These are phyloP conservation scores for Hygrophorus pudorinus DNA, from an alignment of 768 basidiomycete genomes.

Conservation along the genomic window DNA sequence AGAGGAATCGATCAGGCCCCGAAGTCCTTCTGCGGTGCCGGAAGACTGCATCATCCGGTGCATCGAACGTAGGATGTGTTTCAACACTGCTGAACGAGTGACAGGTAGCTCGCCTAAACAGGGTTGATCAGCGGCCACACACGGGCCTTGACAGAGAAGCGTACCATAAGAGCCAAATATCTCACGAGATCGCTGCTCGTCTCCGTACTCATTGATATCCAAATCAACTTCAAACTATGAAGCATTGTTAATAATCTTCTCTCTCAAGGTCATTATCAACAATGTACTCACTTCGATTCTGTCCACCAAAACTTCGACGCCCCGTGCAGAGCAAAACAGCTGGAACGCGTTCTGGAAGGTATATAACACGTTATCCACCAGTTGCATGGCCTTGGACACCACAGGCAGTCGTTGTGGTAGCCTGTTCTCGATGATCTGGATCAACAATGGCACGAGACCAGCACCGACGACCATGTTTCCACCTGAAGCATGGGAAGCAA, in stretches of 20 bases:
- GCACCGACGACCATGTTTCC: slow-evolving; percentile 94
- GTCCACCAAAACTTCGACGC: slow-evolving; percentile 76
- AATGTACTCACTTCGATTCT: slow-evolving; percentile 65
- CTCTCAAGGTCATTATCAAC: slow-evolving; percentile 6
- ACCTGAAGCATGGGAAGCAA: slow-evolving; percentile 76
- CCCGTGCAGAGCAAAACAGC: slow-evolving; percentile 74
- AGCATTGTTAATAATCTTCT: slow-evolving; percentile 7
- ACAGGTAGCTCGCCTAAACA: slow-evolving; percentile 60
- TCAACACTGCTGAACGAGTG: slow-evolving; percentile 70
- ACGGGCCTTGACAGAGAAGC: slow-evolving; percentile 11
- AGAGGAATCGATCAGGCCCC: slow-evolving; percentile 88
- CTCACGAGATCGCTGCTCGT: slow-evolving; percentile 32
- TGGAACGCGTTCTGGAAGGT: slow-evolving; percentile 82
- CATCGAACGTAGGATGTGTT: slow-evolving; percentile 83
- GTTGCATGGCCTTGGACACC: slow-evolving; percentile 83
- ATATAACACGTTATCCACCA: slow-evolving; percentile 89
- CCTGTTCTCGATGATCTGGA: slow-evolving; percentile 80
- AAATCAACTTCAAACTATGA: slow-evolving; percentile 56
- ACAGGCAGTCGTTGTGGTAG: slow-evolving; percentile 59
- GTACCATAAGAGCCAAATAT: slow-evolving; percentile 44
- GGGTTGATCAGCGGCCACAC: neutral
- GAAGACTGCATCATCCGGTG: slow-evolving; percentile 97
- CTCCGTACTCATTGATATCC: slow-evolving; percentile 48
- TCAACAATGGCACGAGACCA: slow-evolving; percentile 79
- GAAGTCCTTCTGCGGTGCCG: slow-evolving; percentile 87